Evolutionary conservation across 768 basidiomycete species (phyloP), one percentile per base, ranked within the genome.

Genomic region (Lactarius tabidus): DNA sequence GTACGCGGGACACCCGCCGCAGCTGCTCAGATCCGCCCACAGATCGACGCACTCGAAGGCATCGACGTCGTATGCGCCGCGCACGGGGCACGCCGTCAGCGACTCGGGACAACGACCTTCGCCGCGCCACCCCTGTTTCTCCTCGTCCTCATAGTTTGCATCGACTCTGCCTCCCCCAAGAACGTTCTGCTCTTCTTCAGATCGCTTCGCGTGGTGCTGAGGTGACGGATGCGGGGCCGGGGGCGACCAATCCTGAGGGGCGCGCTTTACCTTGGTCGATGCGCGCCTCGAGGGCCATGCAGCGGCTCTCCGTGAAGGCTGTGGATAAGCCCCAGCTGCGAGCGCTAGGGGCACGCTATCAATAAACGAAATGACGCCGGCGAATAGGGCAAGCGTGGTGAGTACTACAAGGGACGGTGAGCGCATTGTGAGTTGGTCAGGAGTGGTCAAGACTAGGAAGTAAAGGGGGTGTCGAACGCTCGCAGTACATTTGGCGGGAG

Each of bases 21-120:
- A 76, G 54, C 72, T 72, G 9, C 56, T 59, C 35, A 75, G 68
- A 58, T 76, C 75, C 60, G 69, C 70, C 20, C 41, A 39, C 36
- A 72, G 59, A 39, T 76, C 73, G 15, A 74, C 74, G 53, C 75
- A 76, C 60, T 76, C 74, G 59, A 70, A 72, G 3, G 71, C 74
- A 3, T 70, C 63, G 28, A 51, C 43, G 43, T 72, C 41, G 18
- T 29, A 17, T 38, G 45, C 39, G 51, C 51, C 66, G 8, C 39
- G 52, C 15, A 67, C 62, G 20, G 62, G 62, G 57, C 65, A 67
- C 35, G 62, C 62, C 0, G 23, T 53, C 33, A 67, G 39, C 26
- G 62, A 56, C n/a, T 41, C 56, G 14, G 65, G 65, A 35, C 65
- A 67, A 0, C 26, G 45, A 20, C 48, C 39, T 20, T 60, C 45